Conservation (phyloP, 2,329 filamentous ascomycete genomes). For the Trichophyton equinum region DNA sequence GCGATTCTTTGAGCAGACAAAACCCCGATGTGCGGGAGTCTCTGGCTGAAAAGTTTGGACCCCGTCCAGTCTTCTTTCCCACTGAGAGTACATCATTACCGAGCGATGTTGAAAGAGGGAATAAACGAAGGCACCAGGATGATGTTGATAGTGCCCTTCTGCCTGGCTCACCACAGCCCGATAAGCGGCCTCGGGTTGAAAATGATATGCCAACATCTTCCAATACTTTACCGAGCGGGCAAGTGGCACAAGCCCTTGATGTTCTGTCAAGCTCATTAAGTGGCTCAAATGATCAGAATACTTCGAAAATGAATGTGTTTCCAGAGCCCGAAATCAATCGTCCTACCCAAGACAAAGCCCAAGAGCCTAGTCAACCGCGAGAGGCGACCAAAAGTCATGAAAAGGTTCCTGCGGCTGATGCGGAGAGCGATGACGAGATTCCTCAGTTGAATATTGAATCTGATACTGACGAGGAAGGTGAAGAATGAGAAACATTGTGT, state of each 20-base stretch:
- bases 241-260: background rate
- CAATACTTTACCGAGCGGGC: background rate
- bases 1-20: background rate
- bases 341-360: background rate
- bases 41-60: background rate
- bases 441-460: slow-evolving; percentile 37
- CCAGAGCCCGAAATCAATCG: background rate
- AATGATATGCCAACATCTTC: background rate
- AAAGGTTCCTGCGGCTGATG: slow-evolving; percentile 15
- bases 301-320: background rate
- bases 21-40: background rate
- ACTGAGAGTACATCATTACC: background rate
- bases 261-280: background rate
- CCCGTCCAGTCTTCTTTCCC: slow-evolving; percentile 18
- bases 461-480: slow-evolving; percentile 35
- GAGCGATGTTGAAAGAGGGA: background rate
- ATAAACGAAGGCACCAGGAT: background rate
- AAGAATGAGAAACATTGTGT: background rate
- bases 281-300: background rate
- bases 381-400: too few relatives aligned
- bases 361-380: background rate
- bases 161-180: background rate
- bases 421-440: slow-evolving; percentile 38
- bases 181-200: background rate
- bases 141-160: background rate